Evolutionary conservation across 2,329 filamentous ascomycete genomes (phyloP), one percentile per base, ranked within the genome.

Genomic region (Ceratocystis destructans): DNA sequence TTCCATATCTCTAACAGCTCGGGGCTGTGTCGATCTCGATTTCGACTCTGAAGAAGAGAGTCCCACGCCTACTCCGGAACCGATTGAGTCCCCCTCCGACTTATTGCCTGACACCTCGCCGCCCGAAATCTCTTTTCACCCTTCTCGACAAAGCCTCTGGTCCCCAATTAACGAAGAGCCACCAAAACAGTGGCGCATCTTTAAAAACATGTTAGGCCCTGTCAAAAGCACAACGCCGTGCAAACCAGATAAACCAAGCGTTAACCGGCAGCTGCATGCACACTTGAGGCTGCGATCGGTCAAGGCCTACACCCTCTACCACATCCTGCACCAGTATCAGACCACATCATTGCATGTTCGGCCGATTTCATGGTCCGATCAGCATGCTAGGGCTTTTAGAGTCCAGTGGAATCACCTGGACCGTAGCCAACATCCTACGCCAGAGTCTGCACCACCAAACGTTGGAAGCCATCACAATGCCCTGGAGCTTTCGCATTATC

Each of bases 301-400:
- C 46, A 63, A 64, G 25, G 28, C 62, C 17, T 67, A 37, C 31
- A 65, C 53, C 44, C 61, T 67, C 25, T 67, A 67, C 44, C 66
- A 67, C 28, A 33, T 67, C 15, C 45, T 67, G 10, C 46, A 67
- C 45, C 41, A 65, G 20, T 67, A 67, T 37, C 66, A 67, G 46
- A 67, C 66, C 15, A 61, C 31, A 10, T 76, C 78, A 0, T 79
- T 85, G 22, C 83, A 79, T 67, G 73, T 81, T 61, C 76, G 78
- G 31, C 82, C 82, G 1, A 78, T 83, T 59, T 79, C 77, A 71
- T 85, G 82, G 82, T 83, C 79, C 17, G 81, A 83, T 65, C 66
- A 75, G 1, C 82, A 85, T 68, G 70, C 76, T 8, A 71, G 74
- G 55, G 73, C 83, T 1, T 79, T 84, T 5, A 77, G 76, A 28